Base-by-base conservation (phyloP, 495 filamentous ascomycete genomes). In the Penicillium manginii region DNA sequence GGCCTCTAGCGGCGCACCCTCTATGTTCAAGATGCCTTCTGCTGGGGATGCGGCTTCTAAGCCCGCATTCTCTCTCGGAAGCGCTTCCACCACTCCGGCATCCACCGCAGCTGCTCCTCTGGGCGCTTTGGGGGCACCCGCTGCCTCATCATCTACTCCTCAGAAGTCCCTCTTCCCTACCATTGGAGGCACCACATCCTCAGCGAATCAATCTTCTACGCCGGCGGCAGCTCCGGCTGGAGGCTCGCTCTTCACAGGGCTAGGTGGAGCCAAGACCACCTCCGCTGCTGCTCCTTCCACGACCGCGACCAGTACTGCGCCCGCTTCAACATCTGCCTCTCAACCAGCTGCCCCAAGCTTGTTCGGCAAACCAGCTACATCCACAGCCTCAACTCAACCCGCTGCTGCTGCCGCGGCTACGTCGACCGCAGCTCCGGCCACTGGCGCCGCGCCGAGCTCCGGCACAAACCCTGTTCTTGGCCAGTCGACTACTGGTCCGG, bases 401-500 rank as follows among this genome's bases (percentile, higher is more conserved):
- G 59, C 64, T 17, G 48, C 70, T 48, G 45, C 2, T 26, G 57
- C 72, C 17, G 37, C 71, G 7, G 49, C 72, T 9, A 60, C 65
- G 35, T 57, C 70, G 4, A 52, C 70, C 18, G 58, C 72, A 21
- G 50, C 69, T 11, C 46, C 71, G 17, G 58, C 69, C 21, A 61
- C 70, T 33, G 56, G 62, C 15, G 62, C 77, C 14, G 59, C 72
- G n/a, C 60, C 68, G 14, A 64, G 70, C 4, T 65, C 67, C 37
- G 61, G 70, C 4, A 67, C 54, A 14, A 37, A 67, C 12, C 63
- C 78, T 19, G 75, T 66, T 15, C 75, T 91, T 55, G 80, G 82
- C 14, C 82, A 84, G n/a, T 93, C 91, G 1, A 93, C 90, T 19
- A 74, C 83, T 40, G 92, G 92, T 0, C 92, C 91, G 7, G 69